A percentile compares a stretch with the other conserved stretches of the same genome.
phyloP scores from a whole-genome alignment of 805 yeast genomes.

The Nakazawaea wyomingensis region DNA sequence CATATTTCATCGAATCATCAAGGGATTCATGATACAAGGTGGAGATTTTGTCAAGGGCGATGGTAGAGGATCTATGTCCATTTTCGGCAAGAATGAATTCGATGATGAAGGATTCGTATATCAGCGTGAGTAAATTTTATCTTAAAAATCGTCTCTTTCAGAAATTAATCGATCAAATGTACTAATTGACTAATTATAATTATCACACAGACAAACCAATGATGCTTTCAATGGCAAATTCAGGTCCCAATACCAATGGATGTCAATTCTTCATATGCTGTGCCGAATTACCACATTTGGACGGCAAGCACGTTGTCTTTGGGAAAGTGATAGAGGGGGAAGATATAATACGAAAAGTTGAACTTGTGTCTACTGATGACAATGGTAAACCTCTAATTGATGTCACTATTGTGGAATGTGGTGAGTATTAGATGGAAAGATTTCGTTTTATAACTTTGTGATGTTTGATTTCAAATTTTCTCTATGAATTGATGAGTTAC shows the following conservation, averaged over 20 bases:
- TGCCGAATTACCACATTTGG: slow-evolving; percentile 30
- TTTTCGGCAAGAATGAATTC: slow-evolving; percentile 35
- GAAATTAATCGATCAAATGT: neutral
- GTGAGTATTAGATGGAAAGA: slow-evolving; percentile 19
- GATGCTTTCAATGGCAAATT: slow-evolving; percentile 34
- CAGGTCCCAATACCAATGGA: slow-evolving; percentile 42
- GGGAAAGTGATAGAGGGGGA: slow-evolving; percentile 42
- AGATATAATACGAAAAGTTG: slow-evolving; percentile 26
- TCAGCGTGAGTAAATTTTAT: slow-evolving; percentile 21
- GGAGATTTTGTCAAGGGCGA: slow-evolving; percentile 42
- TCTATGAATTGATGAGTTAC: too few species aligned
- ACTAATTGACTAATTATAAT: slow-evolving; percentile 5
- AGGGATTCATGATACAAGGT: slow-evolving; percentile 39
- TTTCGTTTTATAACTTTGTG: too few species aligned
- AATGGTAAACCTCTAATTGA: slow-evolving; percentile 20
- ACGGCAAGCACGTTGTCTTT: slow-evolving; percentile 45
- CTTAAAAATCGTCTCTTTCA: neutral
- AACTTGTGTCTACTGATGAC: slow-evolving; percentile 18
- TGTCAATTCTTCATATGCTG: slow-evolving; percentile 40
- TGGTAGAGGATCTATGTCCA: slow-evolving; percentile 39
- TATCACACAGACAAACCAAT: slow-evolving; percentile 20
- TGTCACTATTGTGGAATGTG: slow-evolving; percentile 19
- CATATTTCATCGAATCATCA: slow-evolving; percentile 35
- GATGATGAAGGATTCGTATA: slow-evolving; percentile 38
- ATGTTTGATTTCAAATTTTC: too few species aligned